Base-by-base conservation (phyloP, 352 stramenopile species). In the Phytopythium helicoides region DNA sequence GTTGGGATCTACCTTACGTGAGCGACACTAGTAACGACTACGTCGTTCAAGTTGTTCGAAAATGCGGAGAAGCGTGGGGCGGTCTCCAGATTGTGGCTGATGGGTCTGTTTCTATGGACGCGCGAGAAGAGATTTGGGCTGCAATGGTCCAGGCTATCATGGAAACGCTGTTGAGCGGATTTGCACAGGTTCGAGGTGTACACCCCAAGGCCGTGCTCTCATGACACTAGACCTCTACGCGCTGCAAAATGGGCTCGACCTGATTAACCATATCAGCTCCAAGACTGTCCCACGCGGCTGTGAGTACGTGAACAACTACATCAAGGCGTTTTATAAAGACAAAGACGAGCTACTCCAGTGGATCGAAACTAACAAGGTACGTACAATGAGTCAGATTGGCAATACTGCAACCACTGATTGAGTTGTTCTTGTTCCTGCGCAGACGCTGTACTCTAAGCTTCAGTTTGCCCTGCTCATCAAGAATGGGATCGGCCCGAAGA, bases 181-280 rank as follows among this genome's bases (percentile, higher is more conserved):
- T 98, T 58, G 84, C 89, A 0, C 78, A 76, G n/a, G 75, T 98
- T 12, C 70, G 21, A 88, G 81, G 52, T 98, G 95, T 62, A 98
- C 90, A 6, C 95, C 90, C 3, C 96, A 99, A 70, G 97, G 96
- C 3, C 78, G 96, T 42, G 92, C 96, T 6, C 76, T 98, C 22
- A 98, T 99, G 96, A 94, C 89, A 41, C 97, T 99, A 78, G 97
- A 99, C 60, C 65, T 99, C 46, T 79, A 94, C 35, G 86, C 92
- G 19, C 71, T 98, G 7, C 70, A 93, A 74, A 81, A 87, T 44
- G 86, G 85, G 3, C 53, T 95, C 19, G 81, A 88, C 36, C 54
- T 89, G 26, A 90, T 96, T 54, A 88, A 94, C 58, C 79, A 92
- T 57, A 68, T 90, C 33, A 81, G 73, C 53, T 70, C 67, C 41